Conservation (phyloP, 768 basidiomycete species). For the Collybiopsis confluens region DNA sequence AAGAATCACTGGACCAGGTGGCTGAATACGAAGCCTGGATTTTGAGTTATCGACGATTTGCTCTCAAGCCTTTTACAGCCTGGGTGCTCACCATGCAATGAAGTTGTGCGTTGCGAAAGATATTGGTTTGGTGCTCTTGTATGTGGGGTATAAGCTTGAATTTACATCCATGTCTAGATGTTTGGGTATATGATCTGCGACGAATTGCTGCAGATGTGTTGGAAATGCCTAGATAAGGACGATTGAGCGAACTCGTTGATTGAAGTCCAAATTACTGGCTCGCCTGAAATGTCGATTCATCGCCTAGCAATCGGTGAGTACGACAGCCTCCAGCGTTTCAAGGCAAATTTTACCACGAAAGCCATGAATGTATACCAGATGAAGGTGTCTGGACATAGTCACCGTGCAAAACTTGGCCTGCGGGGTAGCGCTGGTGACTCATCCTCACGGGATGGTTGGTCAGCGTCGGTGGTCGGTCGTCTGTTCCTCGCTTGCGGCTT, state of each 20-base stretch:
- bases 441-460: no score
- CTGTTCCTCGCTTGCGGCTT: no score
- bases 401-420: no score
- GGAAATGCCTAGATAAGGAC: conserved; percentile 41
- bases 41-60: neutral
- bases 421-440: no score
- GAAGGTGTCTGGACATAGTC: conserved; percentile 28
- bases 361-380: conserved; percentile 55
- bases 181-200: conserved; percentile 29
- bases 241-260: neutral
- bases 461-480: no score
- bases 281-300: conserved; percentile 57
- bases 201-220: conserved; percentile 43
- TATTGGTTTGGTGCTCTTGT: conserved; percentile 53
- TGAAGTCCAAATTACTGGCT: neutral
- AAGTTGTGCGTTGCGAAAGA: conserved; percentile 48
- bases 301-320: conserved; percentile 28
- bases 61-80: neutral
- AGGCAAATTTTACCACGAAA: conserved; percentile 41
- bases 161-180: conserved; percentile 34
- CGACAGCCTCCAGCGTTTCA: neutral
- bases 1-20: conserved; percentile 51
- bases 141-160: conserved; percentile 54
- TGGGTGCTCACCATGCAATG: conserved; percentile 43
- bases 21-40: conserved; percentile 49